Percentiles rank a stretch among this genome's conserved stretches.
These are phyloP conservation scores for Nakazawaea molendinolei DNA, from an alignment of 805 yeast species.

Conservation along the genomic window DNA sequence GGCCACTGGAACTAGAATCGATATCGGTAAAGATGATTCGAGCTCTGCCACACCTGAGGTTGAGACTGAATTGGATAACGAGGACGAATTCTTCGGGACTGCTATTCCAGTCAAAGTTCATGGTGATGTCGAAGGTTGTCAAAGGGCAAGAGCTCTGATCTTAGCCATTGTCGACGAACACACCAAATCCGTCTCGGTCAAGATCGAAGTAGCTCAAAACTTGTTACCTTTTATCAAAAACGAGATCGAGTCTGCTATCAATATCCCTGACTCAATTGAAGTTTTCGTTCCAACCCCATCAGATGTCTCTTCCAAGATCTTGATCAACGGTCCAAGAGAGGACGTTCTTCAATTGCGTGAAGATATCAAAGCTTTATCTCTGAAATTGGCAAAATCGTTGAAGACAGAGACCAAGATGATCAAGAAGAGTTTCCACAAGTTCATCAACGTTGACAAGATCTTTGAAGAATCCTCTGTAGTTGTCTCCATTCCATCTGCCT, in stretches of 20 bases:
- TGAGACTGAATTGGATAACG: constrained; percentile 36
- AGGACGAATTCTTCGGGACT: constrained; percentile 55
- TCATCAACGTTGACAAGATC: constrained; percentile 51
- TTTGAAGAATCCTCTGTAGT: constrained; percentile 49
- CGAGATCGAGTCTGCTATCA: constrained; percentile 22
- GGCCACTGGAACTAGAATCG: constrained; percentile 60
- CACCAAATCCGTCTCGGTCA: constrained; percentile 50
- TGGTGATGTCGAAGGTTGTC: constrained; percentile 83
- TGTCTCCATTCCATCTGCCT: constrained; percentile 45
- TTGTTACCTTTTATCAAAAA: constrained; percentile 11
- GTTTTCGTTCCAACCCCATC: constrained; percentile 27
- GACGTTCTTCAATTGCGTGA: constrained; percentile 50
- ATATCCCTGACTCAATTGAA: constrained; percentile 22
- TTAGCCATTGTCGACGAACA: constrained; percentile 68
- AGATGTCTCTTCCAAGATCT: constrained; percentile 34
- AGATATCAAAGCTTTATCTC: constrained; percentile 38
- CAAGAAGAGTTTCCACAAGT: constrained; percentile 64
- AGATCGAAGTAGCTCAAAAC: constrained; percentile 31
- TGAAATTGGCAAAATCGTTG: constrained; percentile 36
- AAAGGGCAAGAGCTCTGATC: constrained; percentile 64
- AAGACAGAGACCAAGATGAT: constrained; percentile 51
- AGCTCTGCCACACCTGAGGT: constrained; percentile 22
- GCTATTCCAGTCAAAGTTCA: constrained; percentile 58
- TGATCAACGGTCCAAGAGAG: constrained; percentile 68
- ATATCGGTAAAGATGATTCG: constrained; percentile 41